Evolutionary conservation across 2,329 filamentous ascomycete genomes (phyloP).

Genomic region (Simplicillium aogashimaense): DNA sequence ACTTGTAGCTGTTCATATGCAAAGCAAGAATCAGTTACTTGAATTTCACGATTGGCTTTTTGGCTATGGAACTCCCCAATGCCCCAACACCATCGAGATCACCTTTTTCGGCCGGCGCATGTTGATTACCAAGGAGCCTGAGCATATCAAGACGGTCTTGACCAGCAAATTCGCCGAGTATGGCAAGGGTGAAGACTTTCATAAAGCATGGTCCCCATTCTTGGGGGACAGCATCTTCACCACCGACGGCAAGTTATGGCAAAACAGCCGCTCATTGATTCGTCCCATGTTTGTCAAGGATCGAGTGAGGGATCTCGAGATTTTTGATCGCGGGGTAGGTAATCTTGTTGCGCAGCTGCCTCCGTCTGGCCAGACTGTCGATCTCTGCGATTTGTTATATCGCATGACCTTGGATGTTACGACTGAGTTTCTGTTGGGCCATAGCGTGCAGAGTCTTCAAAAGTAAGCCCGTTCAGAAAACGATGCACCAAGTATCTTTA

Average conservation of each 20-base stretch:
- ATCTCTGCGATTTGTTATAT: constrained; percentile 55
- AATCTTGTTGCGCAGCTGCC: constrained; percentile 50
- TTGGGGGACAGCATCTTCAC: constrained; percentile 48
- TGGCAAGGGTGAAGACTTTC: constrained; percentile 32
- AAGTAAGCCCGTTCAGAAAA: constrained; percentile 17
- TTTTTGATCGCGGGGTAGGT: constrained; percentile 50
- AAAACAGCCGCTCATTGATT: constrained; percentile 40
- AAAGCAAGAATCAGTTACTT: constrained; percentile 17
- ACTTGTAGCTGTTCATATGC: constrained; percentile 1
- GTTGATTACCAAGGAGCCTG: constrained; percentile 40
- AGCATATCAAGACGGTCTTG: constrained; percentile 47
- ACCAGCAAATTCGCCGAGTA: constrained; percentile 48
- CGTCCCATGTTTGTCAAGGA: constrained; percentile 42
- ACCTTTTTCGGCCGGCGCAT: constrained; percentile 23
- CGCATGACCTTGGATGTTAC: constrained; percentile 56
- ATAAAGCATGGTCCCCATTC: constrained; percentile 31
- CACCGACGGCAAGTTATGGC: constrained; percentile 41
- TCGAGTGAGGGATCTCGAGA: constrained; percentile 36
- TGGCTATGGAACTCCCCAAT: constrained; percentile 15
- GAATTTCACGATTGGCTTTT: constrained; percentile 20
- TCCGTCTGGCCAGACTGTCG: constrained; percentile 39
- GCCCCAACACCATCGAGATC: constrained; percentile 26
- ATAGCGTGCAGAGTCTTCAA: constrained; percentile 37
- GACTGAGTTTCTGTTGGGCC: constrained; percentile 58
- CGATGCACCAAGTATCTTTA: constrained; percentile 8